phyloP scores from a whole-genome alignment of 108 stramenopile genomes.

The Mediolabrus comicus region DNA sequence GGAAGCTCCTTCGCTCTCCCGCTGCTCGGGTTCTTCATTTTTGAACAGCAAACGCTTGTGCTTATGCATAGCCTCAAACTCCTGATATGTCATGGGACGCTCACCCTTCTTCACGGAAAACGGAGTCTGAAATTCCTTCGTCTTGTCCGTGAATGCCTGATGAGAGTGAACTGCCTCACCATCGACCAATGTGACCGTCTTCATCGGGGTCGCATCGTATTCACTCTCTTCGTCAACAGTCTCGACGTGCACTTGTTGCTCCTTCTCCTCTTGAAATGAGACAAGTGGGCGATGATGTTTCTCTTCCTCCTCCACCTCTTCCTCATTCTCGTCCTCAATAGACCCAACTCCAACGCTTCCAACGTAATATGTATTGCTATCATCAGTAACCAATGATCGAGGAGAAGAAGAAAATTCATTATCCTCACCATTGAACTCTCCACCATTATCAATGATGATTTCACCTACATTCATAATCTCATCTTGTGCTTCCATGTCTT shows the following conservation, averaged over 20 bases:
- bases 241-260: background rate
- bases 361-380: background rate
- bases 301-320: background rate
- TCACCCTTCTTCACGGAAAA: slow-evolving; percentile 22
- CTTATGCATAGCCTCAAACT: slow-evolving; percentile 15
- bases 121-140: slow-evolving; percentile 18
- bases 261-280: background rate
- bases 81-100: slow-evolving; percentile 21
- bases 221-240: background rate
- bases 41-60: slow-evolving; percentile 23
- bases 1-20: too few relatives aligned
- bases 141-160: background rate
- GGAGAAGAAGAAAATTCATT: background rate
- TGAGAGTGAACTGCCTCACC: background rate
- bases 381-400: background rate
- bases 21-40: slow-evolving; percentile 9
- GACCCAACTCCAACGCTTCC: background rate
- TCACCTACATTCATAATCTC: slow-evolving; percentile 20
- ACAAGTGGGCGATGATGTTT: too few relatives aligned
- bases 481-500: slow-evolving; percentile 22
- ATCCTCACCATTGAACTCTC: background rate
- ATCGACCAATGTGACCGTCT: background rate
- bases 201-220: background rate
- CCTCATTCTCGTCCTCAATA: background rate
- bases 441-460: slow-evolving; percentile 11